Conservation (phyloP, 2,329 filamentous ascomycete species). For the Emmonsiellopsis sp. region DNA sequence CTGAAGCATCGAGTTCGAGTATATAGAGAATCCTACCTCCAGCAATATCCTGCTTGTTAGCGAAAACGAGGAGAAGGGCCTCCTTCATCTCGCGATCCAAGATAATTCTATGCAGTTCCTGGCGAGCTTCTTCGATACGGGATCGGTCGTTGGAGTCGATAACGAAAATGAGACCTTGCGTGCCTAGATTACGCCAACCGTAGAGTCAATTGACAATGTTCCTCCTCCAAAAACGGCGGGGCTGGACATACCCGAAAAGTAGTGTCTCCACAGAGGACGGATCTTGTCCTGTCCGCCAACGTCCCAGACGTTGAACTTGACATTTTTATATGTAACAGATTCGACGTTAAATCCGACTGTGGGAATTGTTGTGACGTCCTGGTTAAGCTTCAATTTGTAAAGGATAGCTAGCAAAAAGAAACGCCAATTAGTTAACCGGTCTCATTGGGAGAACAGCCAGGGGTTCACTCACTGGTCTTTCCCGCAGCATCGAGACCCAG, state of each 20-base stretch:
- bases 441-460: background rate
- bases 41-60: slow-evolving; percentile 95
- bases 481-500: slow-evolving; percentile 93
- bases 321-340: slow-evolving; percentile 97
- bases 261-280: slow-evolving; percentile 91
- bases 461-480: slow-evolving; percentile 65
- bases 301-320: slow-evolving; percentile 99
- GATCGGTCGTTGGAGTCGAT: slow-evolving; percentile 89
- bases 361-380: slow-evolving; percentile 96
- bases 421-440: background rate
- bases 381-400: slow-evolving; percentile 97
- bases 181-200: slow-evolving; percentile 48
- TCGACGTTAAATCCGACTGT: slow-evolving; percentile 99
- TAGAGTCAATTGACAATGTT: background rate
- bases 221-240: background rate
- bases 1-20: background rate
- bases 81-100: slow-evolving; percentile 98
- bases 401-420: slow-evolving; percentile 60
- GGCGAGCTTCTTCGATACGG: slow-evolving; percentile 84
- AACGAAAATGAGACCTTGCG: slow-evolving; percentile 96
- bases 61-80: slow-evolving; percentile 86
- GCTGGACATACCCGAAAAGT: slow-evolving; percentile 65
- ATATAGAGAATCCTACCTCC: slow-evolving; percentile 50
- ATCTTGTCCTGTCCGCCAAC: slow-evolving; percentile 99
- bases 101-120: slow-evolving; percentile 93